Evolutionary conservation across 179 eudicot genomes (phyloP), one percentile per base, ranked within the genome.

Genomic region (Pouteria campechiana): DNA sequence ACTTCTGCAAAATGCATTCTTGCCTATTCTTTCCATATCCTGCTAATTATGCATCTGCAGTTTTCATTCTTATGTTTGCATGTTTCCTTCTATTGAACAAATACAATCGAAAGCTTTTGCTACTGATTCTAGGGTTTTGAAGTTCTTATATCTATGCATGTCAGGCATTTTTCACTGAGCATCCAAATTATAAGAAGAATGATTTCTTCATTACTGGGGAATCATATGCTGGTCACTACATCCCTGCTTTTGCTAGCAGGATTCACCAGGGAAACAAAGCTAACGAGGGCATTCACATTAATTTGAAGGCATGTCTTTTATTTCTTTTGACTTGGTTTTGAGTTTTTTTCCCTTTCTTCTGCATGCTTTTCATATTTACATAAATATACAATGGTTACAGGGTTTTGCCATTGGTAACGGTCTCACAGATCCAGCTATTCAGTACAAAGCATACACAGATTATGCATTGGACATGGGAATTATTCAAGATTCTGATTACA

Each of bases 331-430:
- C 28, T 7, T 7, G 28, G n/a, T n/a, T n/a, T n/a, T n/a, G n/a
- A 0, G 1, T 2, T 9, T 6, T 41, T 2, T 31, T 16, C 25
- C 13, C 43, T 4, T 37, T n/a, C 8, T 7, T 28, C 1, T 41
- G 22, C 21, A 35, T 37, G n/a, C n/a, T n/a, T n/a, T n/a, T n/a
- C n/a, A n/a, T n/a, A n/a, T n/a, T n/a, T n/a, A n/a, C n/a, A n/a
- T n/a, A n/a, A n/a, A n/a, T n/a, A n/a, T n/a, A n/a, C n/a, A n/a
- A n/a, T n/a, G n/a, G 12, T 24, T 17, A 41, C 64, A 80, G 89
- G 89, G 89, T 37, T 73, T 76, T 62, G 89, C 89, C 25, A 80
- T 80, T 44, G 89, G 89, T 17, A 80, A 80, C 54, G 92, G 92
- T 25, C 69, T 81, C 13, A 81, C 92, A 17, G 56, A 81, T 57